phyloP scores from a whole-genome alignment of 352 stramenopile genomes.

The Blastocystis hominis region DNA sequence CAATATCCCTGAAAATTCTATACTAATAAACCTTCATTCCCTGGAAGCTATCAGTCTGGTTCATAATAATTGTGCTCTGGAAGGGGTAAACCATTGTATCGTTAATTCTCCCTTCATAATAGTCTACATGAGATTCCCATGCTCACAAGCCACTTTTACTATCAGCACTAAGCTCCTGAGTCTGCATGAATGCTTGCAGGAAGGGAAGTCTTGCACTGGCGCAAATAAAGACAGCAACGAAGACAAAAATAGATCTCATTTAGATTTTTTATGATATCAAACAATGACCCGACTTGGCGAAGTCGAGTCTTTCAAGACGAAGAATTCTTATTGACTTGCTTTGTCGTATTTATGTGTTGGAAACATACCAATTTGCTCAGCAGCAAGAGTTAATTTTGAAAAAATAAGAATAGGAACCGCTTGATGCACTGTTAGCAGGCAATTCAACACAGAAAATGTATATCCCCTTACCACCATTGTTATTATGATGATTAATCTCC shows the following conservation, averaged over 20 bases:
- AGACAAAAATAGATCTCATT: constrained; percentile 35
- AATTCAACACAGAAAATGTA: neutral
- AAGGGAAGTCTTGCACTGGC: constrained; percentile 27
- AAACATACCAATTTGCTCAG: neutral
- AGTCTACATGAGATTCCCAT: neutral
- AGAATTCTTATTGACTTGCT: neutral
- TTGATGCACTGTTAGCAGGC: neutral
- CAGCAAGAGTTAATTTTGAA: neutral
- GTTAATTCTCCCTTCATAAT: neutral
- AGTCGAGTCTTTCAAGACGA: constrained; percentile 39
- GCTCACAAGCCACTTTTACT: neutral
- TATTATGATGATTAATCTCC: neutral
- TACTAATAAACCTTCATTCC: neutral
- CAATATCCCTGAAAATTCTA: neutral
- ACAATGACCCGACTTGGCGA: neutral
- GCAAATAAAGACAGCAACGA: constrained; percentile 6
- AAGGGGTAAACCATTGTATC: constrained; percentile 5
- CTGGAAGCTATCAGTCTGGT: neutral
- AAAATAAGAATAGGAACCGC: neutral
- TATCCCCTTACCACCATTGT: neutral
- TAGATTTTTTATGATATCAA: neutral
- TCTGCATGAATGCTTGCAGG: neutral
- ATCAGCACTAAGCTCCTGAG: neutral
- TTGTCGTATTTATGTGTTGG: neutral
- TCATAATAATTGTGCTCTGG: constrained; percentile 43